Conservation (phyloP, 1,284 basidiomycete genomes). For the Coniophora puteana region DNA sequence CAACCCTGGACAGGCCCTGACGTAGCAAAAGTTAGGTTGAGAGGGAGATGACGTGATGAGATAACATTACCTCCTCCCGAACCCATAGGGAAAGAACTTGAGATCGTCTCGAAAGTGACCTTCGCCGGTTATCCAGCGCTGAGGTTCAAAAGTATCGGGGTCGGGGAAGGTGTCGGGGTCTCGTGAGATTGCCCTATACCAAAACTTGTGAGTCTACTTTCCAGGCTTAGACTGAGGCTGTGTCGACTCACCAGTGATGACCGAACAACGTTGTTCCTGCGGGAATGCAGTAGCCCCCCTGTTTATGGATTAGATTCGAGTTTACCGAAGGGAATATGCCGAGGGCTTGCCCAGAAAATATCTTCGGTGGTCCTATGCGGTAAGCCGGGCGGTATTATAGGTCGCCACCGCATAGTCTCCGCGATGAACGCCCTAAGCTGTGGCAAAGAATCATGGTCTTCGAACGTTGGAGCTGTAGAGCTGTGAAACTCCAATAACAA, state of each 20-base stretch:
- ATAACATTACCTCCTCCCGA: constrained; percentile 16
- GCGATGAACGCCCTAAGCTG: background rate
- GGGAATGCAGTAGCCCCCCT: constrained; percentile 1
- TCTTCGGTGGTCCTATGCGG: background rate
- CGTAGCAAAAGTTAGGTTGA: background rate
- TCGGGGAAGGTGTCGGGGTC: constrained; percentile 22
- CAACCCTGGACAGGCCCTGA: constrained; percentile 55
- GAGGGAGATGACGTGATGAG: background rate
- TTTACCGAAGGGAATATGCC: background rate
- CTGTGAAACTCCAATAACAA: background rate
- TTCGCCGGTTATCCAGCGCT: constrained; percentile 14
- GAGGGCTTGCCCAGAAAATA: background rate
- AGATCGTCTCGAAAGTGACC: constrained; percentile 13
- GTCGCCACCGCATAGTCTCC: background rate
- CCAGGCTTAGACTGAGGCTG: background rate
- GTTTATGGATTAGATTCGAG: background rate
- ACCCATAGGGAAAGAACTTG: constrained; percentile 13
- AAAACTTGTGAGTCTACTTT: constrained; percentile 4
- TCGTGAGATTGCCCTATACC: constrained; percentile 31
- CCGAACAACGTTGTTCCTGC: background rate
- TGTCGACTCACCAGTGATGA: constrained; percentile 1
- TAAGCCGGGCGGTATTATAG: background rate
- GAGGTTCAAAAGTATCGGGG: constrained; percentile 16
- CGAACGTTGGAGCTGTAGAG: background rate
- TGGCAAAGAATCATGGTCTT: background rate